Percentiles rank a stretch among this genome's conserved stretches.
Evolutionary conservation across 2,329 filamentous ascomycete genomes (phyloP).

Genomic region (Scedosporium aurantiacum): DNA sequence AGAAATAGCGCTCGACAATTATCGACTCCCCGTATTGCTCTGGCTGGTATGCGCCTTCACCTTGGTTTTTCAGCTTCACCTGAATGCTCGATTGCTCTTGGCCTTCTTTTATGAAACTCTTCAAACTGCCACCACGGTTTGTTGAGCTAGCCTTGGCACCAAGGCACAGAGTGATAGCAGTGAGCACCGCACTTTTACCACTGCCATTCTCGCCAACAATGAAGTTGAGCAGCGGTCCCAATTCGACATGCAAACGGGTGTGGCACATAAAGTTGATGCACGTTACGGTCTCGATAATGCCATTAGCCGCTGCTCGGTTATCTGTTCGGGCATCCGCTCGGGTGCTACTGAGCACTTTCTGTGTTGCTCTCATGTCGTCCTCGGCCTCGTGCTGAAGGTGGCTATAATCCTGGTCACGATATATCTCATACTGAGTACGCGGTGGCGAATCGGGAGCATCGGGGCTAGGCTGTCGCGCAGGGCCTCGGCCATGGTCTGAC

Average conservation of each 20-base stretch:
- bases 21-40: constrained; percentile 78
- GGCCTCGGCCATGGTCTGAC: constrained; percentile 19
- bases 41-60: constrained; percentile 70
- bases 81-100: constrained; percentile 63
- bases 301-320: constrained; percentile 69
- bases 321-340: constrained; percentile 40
- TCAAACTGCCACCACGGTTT: constrained; percentile 81
- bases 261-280: constrained; percentile 98
- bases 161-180: constrained; percentile 86
- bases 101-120: constrained; percentile 84
- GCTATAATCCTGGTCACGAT: constrained; percentile 47
- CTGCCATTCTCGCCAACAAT: constrained; percentile 96
- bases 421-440: constrained; percentile 50
- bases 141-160: constrained; percentile 88
- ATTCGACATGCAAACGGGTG: constrained; percentile 61
- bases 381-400: constrained; percentile 45
- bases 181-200: constrained; percentile 91
- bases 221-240: constrained; percentile 96
- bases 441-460: constrained; percentile 26
- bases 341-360: constrained; percentile 39
- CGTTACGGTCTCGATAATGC: constrained; percentile 77
- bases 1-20: constrained; percentile 83
- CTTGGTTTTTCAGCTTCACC: constrained; percentile 85
- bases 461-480: constrained; percentile 3
- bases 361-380: constrained; percentile 54